Evolutionary conservation across 495 filamentous ascomycete species (phyloP), one percentile per base, ranked within the genome.

Genomic region (Lasiosphaeria miniovina): DNA sequence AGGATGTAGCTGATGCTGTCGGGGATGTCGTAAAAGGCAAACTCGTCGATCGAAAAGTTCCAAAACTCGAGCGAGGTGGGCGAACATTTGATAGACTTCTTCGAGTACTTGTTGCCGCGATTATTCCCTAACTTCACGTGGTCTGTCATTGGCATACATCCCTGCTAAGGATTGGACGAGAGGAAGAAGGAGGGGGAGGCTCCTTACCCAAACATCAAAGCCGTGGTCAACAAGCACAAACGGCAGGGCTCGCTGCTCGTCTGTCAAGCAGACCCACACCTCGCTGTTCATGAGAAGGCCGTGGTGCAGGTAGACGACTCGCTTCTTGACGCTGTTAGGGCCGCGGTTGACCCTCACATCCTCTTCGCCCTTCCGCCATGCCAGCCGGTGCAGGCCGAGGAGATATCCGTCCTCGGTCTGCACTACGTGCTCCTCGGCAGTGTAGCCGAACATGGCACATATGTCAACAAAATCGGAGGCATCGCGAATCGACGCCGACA

Each of bases 281-380:
- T 98, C 94, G 72, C 92, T 96, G 72, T 96, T 96, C 94, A 98
- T 98, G 58, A 98, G 80, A 55, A 98, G 80, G 31, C 94, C 94
- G 74, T 98, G 94, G 73, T 98, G 94, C 61, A 98, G 77, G 72
- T 98, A 98, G 8, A 96, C 88, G 9, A 97, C 90, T 59, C 86
- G 89, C 75, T 96, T 96, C 73, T 80, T 82, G 14, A 89, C 60
- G 65, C 88, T 87, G n/a, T 78, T 71, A 3, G 84, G 74, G 3
- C 90, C 89, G 45, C 83, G 75, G 68, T 96, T 96, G 66, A 94
- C 87, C 61, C 79, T 80, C 41, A 77, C 74, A 36, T 84, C 80
- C 60, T 96, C 91, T 68, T 93, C 90, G 1, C 90, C 91, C 57
- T 86, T 88, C 53, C 83, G 81, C 80, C 89, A 94, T 8, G 89